Base-by-base conservation (phyloP, 805 yeast species). In the Kodamaea sagamina region DNA sequence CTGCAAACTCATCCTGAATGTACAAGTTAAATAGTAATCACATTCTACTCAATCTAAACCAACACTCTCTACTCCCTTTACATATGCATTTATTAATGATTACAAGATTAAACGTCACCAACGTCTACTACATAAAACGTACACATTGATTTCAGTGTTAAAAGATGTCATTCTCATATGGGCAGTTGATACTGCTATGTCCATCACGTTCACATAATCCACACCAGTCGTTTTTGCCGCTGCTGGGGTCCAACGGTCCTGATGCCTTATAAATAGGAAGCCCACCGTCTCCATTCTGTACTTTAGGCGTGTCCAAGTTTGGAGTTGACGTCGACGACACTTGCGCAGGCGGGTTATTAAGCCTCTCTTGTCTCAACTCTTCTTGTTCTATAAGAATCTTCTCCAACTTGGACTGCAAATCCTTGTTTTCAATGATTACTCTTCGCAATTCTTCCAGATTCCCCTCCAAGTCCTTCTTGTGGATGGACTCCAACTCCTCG, bases 131-230 rank as follows among this genome's bases (percentile, higher is more conserved):
- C 34, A 29, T n/a, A 4, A 17, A 10, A 11, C 15, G 9, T 11
- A 17, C 36, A n/a, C 3, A 11, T 16, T 11, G 9, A 9, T 10
- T 32, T 11, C 7, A 27, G 6, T 6, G 6, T 51, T 59, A 75
- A 49, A 74, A 78, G 46, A 75, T 65, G 49, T 79, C 84, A 51
- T 78, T 77, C 51, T 84, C 95, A 58, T 79, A 89, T 0, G 97
- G 97, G 63, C 99, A 92, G 43, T 89, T 89, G 22, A 82, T 71
- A 50, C 93, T 85, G 37, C 81, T 83, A 58, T 92, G 99, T 0
- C 98, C 99, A 35, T 79, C 82, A 42, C 88, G 71, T 61, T 92
- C 98, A 66, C 99, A 92, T 41, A 89, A 70, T 0, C 95, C 96
- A 67, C 99, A 92, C 96, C 97, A 92, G 48, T 79, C 74, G 19